A percentile compares a stretch with the other conserved stretches of the same genome.
phyloP scores from a whole-genome alignment of 2,329 filamentous ascomycete genomes.

The Paecilomyces variotii region DNA sequence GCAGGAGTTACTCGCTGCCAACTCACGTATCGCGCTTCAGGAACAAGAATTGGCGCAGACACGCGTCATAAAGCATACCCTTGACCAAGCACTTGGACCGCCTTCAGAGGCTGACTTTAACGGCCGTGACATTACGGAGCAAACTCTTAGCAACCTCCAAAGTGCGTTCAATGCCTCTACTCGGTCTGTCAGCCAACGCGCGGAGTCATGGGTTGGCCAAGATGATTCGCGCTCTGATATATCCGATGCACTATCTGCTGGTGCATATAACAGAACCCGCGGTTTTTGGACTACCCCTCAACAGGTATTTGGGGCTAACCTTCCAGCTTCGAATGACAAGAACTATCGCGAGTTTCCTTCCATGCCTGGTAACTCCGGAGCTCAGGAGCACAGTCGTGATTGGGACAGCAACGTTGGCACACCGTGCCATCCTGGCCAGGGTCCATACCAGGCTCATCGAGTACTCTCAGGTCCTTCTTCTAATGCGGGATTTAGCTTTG shows the following conservation, averaged over 20 bases:
- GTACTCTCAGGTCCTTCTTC: conserved; percentile 28
- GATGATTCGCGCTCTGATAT: conserved; percentile 40
- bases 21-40: conserved; percentile 51
- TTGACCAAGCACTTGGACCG: conserved; percentile 50
- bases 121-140: conserved; percentile 42
- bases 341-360: conserved; percentile 16
- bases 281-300: conserved; percentile 24
- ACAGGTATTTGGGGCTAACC: conserved; percentile 18
- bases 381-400: conserved; percentile 22
- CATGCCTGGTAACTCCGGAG: conserved; percentile 11
- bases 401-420: conserved; percentile 20
- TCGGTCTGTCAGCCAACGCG: conserved; percentile 32
- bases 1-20: conserved; percentile 49
- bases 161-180: conserved; percentile 46
- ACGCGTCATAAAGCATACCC: conserved; percentile 52
- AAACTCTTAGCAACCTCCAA: conserved; percentile 43
- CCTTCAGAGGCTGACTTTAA: conserved; percentile 46
- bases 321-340: conserved; percentile 18
- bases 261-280: conserved; percentile 33
- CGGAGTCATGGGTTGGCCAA: conserved; percentile 36
- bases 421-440: conserved; percentile 12
- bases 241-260: conserved; percentile 34
- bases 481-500: conserved; percentile 16
- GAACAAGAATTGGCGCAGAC: conserved; percentile 54
- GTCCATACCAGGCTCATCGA: conserved; percentile 22